These are phyloP conservation scores for Astrothelium macrocarpum DNA, from an alignment of 495 filamentous ascomycete genomes.

Conservation along the genomic window DNA sequence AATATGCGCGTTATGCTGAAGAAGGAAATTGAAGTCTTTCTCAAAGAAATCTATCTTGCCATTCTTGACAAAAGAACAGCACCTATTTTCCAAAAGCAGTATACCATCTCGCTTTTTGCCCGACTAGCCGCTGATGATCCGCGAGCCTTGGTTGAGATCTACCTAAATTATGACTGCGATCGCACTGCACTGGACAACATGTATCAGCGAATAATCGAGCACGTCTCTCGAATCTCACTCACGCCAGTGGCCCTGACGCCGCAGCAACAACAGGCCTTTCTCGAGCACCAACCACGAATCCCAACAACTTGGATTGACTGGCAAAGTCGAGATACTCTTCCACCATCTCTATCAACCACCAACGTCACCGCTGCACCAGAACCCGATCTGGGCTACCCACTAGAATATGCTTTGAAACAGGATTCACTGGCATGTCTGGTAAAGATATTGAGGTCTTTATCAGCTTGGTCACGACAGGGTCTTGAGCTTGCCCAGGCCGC, in stretches of 20 bases:
- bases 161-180: conserved; percentile 98
- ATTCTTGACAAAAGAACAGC: conserved; percentile 83
- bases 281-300: conserved; percentile 61
- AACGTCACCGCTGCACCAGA: conserved; percentile 53
- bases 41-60: conserved; percentile 95
- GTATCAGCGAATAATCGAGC: conserved; percentile 87
- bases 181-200: conserved; percentile 89
- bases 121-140: conserved; percentile 69
- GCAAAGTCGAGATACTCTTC: conserved; percentile 73
- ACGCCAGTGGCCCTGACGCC: conserved; percentile 62
- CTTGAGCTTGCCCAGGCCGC: conserved; percentile 49
- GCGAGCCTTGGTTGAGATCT: conserved; percentile 84
- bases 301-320: conserved; percentile 52
- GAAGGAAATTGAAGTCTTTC: conserved; percentile 96
- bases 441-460: conserved; percentile 75
- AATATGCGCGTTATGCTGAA: conserved; percentile 91
- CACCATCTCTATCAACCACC: conserved; percentile 73
- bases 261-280: conserved; percentile 72
- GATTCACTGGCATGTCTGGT: conserved; percentile 81
- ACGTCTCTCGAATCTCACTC: conserved; percentile 74
- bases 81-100: conserved; percentile 81
- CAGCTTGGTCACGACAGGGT: conserved; percentile 82
- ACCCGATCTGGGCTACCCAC: conserved; percentile 58
- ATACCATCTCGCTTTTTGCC: conserved; percentile 78
- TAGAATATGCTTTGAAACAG: conserved; percentile 80